Conservation (phyloP, 257 asterid species). For the Penstemon barbatus region DNA sequence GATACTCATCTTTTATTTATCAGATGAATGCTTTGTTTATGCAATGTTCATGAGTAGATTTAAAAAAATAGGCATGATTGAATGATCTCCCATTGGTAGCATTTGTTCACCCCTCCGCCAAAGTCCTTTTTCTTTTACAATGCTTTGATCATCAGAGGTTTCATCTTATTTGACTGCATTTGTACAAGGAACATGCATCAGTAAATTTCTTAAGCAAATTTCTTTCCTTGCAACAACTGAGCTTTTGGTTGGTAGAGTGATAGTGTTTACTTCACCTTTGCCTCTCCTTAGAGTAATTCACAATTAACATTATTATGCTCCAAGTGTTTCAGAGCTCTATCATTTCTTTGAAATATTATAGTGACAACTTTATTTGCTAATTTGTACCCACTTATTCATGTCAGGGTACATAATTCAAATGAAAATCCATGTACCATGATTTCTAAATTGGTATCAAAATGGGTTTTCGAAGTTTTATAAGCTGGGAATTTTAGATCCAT, state of each 20-base stretch:
- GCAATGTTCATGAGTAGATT: constrained; percentile 14
- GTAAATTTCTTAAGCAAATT: constrained; percentile 10
- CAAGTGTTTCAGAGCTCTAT: no score
- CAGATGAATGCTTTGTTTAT: neutral
- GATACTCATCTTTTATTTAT: constrained; percentile 12
- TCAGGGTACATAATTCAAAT: neutral
- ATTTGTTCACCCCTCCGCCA: neutral
- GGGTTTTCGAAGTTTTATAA: neutral
- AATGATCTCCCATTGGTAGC: neutral
- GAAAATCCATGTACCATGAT: neutral
- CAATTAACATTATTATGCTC: neutral
- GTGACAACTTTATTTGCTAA: no score
- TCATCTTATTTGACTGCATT: neutral
- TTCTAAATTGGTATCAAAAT: neutral
- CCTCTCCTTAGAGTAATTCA: neutral
- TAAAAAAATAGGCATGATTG: neutral
- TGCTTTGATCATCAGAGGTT: neutral
- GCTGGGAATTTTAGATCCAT: neutral
- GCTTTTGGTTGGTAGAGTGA: neutral
- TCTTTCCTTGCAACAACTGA: constrained; percentile 16
- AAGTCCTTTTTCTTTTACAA: neutral
- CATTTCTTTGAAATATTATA: no score
- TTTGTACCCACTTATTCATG: neutral
- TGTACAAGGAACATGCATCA: neutral
- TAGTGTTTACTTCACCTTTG: constrained; percentile 10